Evolutionary conservation across 768 basidiomycete genomes (phyloP).

Genomic region (Boletus subparvulus): DNA sequence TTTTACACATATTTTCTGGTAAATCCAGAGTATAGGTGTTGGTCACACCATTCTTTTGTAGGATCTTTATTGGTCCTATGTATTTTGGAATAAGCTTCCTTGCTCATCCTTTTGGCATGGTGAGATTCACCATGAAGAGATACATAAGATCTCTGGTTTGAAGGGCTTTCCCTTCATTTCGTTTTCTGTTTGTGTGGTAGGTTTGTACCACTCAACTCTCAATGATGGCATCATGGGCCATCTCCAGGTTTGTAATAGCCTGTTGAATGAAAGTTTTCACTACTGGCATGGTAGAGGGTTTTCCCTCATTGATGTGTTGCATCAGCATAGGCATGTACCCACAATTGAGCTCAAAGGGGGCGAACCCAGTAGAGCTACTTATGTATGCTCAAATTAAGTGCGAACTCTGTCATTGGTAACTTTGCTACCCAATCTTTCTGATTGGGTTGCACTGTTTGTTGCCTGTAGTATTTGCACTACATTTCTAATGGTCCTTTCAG

Average conservation of each 20-base stretch:
- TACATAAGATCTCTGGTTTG: too few relatives aligned
- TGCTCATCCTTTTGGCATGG: too few relatives aligned
- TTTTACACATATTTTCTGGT: neutral
- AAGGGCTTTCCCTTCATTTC: too few relatives aligned
- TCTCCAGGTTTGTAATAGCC: too few relatives aligned
- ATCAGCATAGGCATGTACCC: neutral
- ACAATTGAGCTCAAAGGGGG: neutral
- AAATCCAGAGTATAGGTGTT: neutral
- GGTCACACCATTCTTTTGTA: too few relatives aligned
- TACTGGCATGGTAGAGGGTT: neutral
- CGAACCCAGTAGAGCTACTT: neutral
- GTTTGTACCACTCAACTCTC: too few relatives aligned
- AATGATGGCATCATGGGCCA: too few relatives aligned
- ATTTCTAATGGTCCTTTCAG: slow-evolving; percentile 20
- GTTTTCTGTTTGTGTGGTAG: too few relatives aligned
- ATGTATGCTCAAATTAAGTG: slow-evolving; percentile 4
- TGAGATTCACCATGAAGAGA: too few relatives aligned
- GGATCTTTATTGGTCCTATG: too few relatives aligned
- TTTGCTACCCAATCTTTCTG: slow-evolving; percentile 24
- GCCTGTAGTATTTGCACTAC: neutral
- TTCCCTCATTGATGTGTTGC: neutral
- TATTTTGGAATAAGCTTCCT: too few relatives aligned
- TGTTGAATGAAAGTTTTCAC: too few relatives aligned
- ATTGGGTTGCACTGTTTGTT: neutral
- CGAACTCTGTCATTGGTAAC: slow-evolving; percentile 1